Conservation (phyloP, 2,329 filamentous ascomycete genomes). For the Trichoderma sp. region DNA sequence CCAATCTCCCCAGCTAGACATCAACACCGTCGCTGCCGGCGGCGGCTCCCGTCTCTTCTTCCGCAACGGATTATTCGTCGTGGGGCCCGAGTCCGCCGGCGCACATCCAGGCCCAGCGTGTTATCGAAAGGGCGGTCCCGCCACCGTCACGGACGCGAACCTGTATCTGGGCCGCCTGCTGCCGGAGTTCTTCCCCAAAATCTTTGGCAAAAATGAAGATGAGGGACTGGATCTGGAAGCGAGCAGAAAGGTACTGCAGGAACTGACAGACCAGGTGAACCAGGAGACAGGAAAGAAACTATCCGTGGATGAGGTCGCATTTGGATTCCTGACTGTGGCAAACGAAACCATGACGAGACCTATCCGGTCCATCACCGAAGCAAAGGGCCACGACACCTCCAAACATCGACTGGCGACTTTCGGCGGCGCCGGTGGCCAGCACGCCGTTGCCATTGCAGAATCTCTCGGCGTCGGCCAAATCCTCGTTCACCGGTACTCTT, state of each 20-base stretch:
- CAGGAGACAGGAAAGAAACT: conserved; percentile 72
- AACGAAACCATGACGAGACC: conserved; percentile 92
- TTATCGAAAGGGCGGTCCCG: conserved; percentile 85
- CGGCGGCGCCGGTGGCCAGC: conserved; percentile 88
- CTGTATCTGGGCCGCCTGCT: conserved; percentile 81
- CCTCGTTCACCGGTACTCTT: conserved; percentile 84
- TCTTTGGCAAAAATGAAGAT: conserved; percentile 89
- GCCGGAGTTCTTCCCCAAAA: conserved; percentile 92
- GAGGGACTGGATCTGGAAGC: conserved; percentile 76
- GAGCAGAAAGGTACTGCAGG: conserved; percentile 74
- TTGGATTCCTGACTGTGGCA: conserved; percentile 86
- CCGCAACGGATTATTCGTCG: conserved; percentile 85
- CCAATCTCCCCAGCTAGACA: conserved; percentile 88
- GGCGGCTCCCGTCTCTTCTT: conserved; percentile 86
- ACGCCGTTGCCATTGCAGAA: conserved; percentile 88
- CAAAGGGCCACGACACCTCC: conserved; percentile 87
- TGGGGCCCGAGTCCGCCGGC: conserved; percentile 86
- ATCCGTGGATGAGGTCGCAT: conserved; percentile 81
- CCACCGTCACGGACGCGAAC: conserved; percentile 94
- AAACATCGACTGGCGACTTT: conserved; percentile 91
- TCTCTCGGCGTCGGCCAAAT: conserved; percentile 85
- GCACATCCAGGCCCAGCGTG: conserved; percentile 90
- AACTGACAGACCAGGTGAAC: conserved; percentile 78
- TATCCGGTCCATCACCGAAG: conserved; percentile 87
- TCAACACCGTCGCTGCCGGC: conserved; percentile 92